phyloP scores from a whole-genome alignment of 2,329 filamentous ascomycete species.

The Venturia carpophila region DNA sequence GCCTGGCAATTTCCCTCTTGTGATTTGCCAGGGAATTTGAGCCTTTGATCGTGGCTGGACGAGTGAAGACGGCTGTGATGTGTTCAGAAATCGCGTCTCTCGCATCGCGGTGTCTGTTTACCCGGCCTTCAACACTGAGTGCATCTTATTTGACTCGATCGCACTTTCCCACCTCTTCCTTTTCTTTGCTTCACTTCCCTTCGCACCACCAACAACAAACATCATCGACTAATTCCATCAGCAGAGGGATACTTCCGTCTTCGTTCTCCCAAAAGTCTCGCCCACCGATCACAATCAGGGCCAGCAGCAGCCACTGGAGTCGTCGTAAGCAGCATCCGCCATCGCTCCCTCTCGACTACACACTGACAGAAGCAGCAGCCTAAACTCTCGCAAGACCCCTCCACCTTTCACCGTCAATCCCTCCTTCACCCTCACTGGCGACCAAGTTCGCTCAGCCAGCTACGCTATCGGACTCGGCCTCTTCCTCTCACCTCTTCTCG shows the following conservation, averaged over 20 bases:
- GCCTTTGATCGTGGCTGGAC: neutral
- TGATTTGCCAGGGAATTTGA: neutral
- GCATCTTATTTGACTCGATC: neutral
- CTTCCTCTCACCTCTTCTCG: slow-evolving; percentile 1
- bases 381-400: neutral
- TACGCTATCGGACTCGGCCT: neutral
- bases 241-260: slow-evolving; percentile 2
- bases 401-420: neutral
- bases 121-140: slow-evolving; percentile 7
- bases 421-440: neutral
- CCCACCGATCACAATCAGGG: neutral
- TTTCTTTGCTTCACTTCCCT: neutral
- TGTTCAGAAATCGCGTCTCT: neutral
- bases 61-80: neutral
- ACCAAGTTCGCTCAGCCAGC: neutral
- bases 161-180: neutral
- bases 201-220: neutral
- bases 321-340: neutral
- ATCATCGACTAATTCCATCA: neutral
- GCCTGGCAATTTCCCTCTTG: neutral
- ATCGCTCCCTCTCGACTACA: neutral
- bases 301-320: neutral
- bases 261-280: neutral
- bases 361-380: neutral
- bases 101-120: neutral